phyloP scores from a whole-genome alignment of 192 early-diverging fungal genomes.

The Geranomyces michiganensis region DNA sequence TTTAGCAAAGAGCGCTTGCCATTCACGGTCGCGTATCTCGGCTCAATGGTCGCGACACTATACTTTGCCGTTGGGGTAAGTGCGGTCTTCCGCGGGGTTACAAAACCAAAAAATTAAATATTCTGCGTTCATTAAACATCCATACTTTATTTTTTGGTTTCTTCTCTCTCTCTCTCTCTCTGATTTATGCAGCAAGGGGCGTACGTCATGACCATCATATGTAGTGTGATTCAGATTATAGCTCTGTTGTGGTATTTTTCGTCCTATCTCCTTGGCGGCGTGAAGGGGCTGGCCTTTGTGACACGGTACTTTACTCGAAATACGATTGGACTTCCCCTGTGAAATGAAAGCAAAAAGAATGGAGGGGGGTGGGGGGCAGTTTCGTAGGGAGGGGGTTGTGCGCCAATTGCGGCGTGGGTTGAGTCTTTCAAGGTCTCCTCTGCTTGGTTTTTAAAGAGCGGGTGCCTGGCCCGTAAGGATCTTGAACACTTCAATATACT shows the following conservation, averaged over 20 bases:
- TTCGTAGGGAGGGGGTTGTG: too few relatives aligned
- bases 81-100: too few relatives aligned
- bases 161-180: background rate
- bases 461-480: slow-evolving; percentile 67
- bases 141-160: background rate
- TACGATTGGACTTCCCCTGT: slow-evolving; percentile 34
- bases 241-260: slow-evolving; percentile 84
- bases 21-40: slow-evolving; percentile 80
- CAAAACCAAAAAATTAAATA: too few relatives aligned
- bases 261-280: slow-evolving; percentile 75
- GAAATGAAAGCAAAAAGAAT: too few relatives aligned
- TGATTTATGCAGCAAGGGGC: slow-evolving; percentile 46
- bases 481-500: slow-evolving; percentile 89
- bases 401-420: background rate
- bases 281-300: slow-evolving; percentile 17
- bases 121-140: too few relatives aligned
- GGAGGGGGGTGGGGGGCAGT: too few relatives aligned
- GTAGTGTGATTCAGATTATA: slow-evolving; percentile 75
- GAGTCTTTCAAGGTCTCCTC: background rate
- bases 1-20: slow-evolving; percentile 76
- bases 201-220: slow-evolving; percentile 79
- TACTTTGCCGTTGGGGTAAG: slow-evolving; percentile 80
- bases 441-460: slow-evolving; percentile 1
- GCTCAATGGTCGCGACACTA: slow-evolving; percentile 81
- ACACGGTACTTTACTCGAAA: slow-evolving; percentile 35